Evolutionary conservation across 2,329 filamentous ascomycete species (phyloP).

Genomic region (Drechslera avenae): DNA sequence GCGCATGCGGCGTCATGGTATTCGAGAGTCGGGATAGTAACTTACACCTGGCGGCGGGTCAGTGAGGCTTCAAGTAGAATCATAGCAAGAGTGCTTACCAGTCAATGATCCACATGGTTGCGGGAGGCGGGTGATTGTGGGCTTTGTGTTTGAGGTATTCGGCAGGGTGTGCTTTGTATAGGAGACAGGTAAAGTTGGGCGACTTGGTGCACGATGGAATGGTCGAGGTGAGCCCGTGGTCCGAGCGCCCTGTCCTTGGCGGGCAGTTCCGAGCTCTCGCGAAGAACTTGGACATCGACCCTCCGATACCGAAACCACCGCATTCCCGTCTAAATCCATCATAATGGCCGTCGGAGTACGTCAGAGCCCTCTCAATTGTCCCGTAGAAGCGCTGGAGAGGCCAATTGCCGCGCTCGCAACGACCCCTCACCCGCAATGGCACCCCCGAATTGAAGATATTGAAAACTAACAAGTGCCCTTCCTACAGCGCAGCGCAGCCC

Average conservation of each 20-base stretch:
- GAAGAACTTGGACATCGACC: constrained; percentile 49
- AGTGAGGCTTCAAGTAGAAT: constrained; percentile 3
- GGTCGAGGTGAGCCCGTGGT: constrained; percentile 3
- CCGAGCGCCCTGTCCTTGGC: constrained; percentile 14
- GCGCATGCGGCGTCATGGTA: neutral
- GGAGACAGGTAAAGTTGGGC: constrained; percentile 11
- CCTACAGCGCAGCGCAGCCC: constrained; percentile 88
- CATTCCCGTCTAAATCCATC: constrained; percentile 47
- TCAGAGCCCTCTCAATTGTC: constrained; percentile 24
- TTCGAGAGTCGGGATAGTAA: constrained; percentile 10
- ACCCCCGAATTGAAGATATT: constrained; percentile 21
- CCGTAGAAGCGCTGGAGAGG: constrained; percentile 27
- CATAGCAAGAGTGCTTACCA: constrained; percentile 60
- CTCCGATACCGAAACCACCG: constrained; percentile 53
- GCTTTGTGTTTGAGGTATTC: neutral
- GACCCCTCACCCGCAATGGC: constrained; percentile 34
- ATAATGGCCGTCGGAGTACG: constrained; percentile 54
- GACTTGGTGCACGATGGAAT: constrained; percentile 9
- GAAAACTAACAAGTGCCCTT: constrained; percentile 40
- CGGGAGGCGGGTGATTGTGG: constrained; percentile 4
- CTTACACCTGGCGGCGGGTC: constrained; percentile 40
- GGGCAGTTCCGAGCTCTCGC: constrained; percentile 23
- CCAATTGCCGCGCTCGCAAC: constrained; percentile 42
- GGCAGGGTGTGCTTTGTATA: constrained; percentile 1
- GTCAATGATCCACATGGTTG: constrained; percentile 85